Conservation (phyloP, 768 basidiomycete species). For the Suillus luteus region DNA sequence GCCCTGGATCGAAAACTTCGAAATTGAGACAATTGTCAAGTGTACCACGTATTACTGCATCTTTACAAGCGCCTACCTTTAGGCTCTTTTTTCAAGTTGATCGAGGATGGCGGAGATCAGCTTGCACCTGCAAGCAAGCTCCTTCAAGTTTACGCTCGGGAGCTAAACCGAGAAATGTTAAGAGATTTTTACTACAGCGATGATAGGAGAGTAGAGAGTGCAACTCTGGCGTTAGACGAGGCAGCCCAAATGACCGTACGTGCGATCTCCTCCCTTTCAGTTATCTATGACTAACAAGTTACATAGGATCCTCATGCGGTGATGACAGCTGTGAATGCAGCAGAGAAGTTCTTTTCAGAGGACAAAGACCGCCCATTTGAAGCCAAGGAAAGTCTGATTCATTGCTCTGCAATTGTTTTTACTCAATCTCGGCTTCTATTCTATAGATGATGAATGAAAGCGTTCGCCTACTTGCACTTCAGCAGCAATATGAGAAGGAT, state of each 20-base stretch:
- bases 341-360: conserved; percentile 92
- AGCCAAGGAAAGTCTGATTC: conserved; percentile 64
- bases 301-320: conserved; percentile 71
- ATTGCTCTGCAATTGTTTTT: background rate
- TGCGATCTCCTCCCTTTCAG: background rate
- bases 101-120: conserved; percentile 84
- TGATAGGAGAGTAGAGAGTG: conserved; percentile 92
- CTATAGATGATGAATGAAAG: conserved; percentile 90
- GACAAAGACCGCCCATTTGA: conserved; percentile 92
- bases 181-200: conserved; percentile 98
- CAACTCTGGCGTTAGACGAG: conserved; percentile 85
- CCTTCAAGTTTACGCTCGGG: conserved; percentile 86
- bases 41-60: conserved; percentile 91
- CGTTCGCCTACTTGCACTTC: conserved; percentile 69
- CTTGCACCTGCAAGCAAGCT: conserved; percentile 76
- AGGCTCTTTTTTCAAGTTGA: conserved; percentile 91
- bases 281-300: background rate
- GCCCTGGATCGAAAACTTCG: background rate
- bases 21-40: conserved; percentile 42
- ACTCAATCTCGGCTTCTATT: background rate
- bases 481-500: conserved; percentile 89
- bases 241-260: conserved; percentile 65
- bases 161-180: conserved; percentile 89
- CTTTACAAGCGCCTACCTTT: conserved; percentile 80
- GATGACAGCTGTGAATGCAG: conserved; percentile 71